Base-by-base conservation (phyloP, 2,329 filamentous ascomycete species). In the Fusarium annulatum region DNA sequence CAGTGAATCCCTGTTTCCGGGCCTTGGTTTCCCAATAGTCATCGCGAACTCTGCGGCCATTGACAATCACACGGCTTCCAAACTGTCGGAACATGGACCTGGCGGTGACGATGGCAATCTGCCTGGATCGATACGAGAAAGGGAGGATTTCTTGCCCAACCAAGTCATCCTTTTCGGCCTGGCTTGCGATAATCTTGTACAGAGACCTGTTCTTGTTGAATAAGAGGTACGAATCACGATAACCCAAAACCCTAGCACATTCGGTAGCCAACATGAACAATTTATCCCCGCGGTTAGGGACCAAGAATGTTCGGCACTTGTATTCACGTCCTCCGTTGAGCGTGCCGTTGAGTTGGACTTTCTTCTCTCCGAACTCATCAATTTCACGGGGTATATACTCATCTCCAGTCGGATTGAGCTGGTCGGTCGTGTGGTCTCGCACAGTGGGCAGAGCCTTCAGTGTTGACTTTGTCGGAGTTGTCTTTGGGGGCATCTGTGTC, bases 21-120 rank as follows among this genome's bases (percentile, higher is more conserved):
- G 96, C 96, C 84, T 98, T 98, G 79, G 92, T 94, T 83, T 98
- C 96, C 96, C 96, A 99, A 83, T 99, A 99, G 81, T 99, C 96
- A 83, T 99, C 96, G 56, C 96, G 92, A 46, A 99, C 96, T 65
- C 96, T 89, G 71, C 96, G 90, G 39, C 96, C 96, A 78, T 95
- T 94, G 41, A 93, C 91, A 73, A 99, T 96, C 59, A 99, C 93
- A 72, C 96, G 90, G 82, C 95, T 98, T 55, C 96, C 96, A 82
- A 99, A 99, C 82, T 99, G 96, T 48, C 96, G 92, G 83, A 98
- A 99, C 96, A 99, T 99, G 77, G 96, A 98, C 73, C 94, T 91
- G 36, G 96, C 96, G 2, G 96, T 98, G 48, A 99, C 96, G 71
- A 99, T 98, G 58, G 96, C 96, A 76, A 99, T 99, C 83, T 99